Base-by-base conservation (phyloP, 495 filamentous ascomycete species). In the Aspergillus sparsus region DNA sequence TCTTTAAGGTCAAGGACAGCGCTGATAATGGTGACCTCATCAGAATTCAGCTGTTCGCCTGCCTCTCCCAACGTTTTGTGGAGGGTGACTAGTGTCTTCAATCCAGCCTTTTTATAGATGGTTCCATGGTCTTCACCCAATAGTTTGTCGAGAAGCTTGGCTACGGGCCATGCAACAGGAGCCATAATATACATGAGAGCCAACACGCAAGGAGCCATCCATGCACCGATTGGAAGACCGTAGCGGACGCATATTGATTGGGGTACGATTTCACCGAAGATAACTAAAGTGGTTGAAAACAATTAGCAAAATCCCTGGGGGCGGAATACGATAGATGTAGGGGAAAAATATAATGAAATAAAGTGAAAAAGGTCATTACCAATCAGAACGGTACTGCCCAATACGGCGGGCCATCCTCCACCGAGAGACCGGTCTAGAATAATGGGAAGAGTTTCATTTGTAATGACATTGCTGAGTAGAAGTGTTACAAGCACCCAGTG, bases 401-500 rank as follows among this genome's bases (percentile, higher is more conserved):
- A 78, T 13, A 97, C 92, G 51, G 94, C 94, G 12, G 94, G 92
- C 83, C 93, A 93, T 53, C 94, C 94, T 57, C 94, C 95, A 42
- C 94, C 94, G 15, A 98, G 83, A 56, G 90, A 93, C 35, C 95
- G 83, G 74, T 98, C 94, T 13, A 98, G 83, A 18, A 98, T 90
- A 53, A 98, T 96, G 27, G 94, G 94, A 7, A 98, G 83, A 0
- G 94, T 94, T 75, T 98, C 94, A 74, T 98, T 98, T 52, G 96
- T 96, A 66, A 98, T 97, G 67, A 98, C 94, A 74, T 98, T 98
- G 65, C 91, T 90, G 51, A 98, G 77, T 5, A 98, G 83, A 34
- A 98, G 78, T 11, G 94, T 98, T 35, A 98, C 94, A 55, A 98
- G 79, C n/a, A 98, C 94, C 94, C 94, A 98, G 74, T 98, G 94